A percentile compares a stretch with the other conserved stretches of the same genome.
phyloP scores from a whole-genome alignment of 192 early-diverging fungal species.

The Oehlia diaphana region DNA sequence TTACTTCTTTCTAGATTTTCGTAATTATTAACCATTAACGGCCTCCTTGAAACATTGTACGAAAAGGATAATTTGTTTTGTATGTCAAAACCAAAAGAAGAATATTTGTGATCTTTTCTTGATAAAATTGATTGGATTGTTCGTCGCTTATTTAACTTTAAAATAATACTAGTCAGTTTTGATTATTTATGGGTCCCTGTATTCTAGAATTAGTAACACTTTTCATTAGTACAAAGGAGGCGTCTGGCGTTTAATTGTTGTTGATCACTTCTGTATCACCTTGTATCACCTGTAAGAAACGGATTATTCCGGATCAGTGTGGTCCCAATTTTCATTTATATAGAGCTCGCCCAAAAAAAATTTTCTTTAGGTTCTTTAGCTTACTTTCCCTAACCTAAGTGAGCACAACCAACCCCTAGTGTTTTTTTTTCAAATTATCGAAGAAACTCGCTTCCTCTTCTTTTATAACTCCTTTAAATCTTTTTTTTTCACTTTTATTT shows the following conservation, averaged over 20 bases:
- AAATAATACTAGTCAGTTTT: too few species aligned
- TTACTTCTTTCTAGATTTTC: too few species aligned
- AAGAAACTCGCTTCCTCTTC: conserved; percentile 21
- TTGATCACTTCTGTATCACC: not conserved
- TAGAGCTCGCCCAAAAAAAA: not conserved
- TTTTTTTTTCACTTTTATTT: not conserved
- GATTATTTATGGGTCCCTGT: too few species aligned
- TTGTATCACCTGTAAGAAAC: not conserved
- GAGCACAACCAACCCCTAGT: conserved; percentile 26
- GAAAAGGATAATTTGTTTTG: too few species aligned
- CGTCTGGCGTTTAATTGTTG: not conserved
- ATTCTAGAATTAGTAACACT: too few species aligned
- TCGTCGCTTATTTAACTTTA: too few species aligned
- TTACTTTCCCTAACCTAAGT: conserved; percentile 33
- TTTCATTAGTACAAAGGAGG: too few species aligned
- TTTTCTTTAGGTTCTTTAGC: conserved; percentile 27
- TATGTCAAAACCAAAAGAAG: too few species aligned
- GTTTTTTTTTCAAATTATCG: not conserved
- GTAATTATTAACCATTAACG: too few species aligned
- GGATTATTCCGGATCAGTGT: not conserved
- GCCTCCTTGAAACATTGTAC: too few species aligned
- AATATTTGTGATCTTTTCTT: too few species aligned
- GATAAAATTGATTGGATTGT: too few species aligned
- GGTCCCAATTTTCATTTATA: conserved; percentile 9
- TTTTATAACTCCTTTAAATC: not conserved